Evolutionary conservation across 495 filamentous ascomycete species (phyloP).

Genomic region (Cercophora scortea): DNA sequence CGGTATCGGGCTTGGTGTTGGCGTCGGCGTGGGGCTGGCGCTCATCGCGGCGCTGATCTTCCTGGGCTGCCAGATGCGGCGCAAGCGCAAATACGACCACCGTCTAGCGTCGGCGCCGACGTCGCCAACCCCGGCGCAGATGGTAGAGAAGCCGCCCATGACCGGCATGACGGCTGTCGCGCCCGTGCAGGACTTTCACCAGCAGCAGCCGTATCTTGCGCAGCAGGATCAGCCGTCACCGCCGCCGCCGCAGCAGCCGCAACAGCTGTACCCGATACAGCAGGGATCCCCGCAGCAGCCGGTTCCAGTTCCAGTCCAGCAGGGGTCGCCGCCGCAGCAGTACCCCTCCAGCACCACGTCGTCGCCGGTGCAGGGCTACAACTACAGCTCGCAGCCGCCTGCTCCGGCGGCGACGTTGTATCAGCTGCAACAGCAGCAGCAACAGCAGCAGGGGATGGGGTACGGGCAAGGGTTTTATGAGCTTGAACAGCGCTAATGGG

Average conservation of each 20-base stretch:
- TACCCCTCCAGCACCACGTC: neutral
- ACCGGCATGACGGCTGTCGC: neutral
- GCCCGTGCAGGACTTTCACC: neutral
- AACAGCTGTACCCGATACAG: neutral
- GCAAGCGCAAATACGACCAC: neutral
- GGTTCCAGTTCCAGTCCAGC: neutral
- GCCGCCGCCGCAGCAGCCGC: conserved; percentile 1
- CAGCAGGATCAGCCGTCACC: neutral
- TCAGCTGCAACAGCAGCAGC: conserved; percentile 1
- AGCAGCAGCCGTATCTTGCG: neutral
- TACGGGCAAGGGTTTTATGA: neutral
- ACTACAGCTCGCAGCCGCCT: neutral
- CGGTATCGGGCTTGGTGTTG: neutral
- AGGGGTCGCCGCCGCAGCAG: neutral
- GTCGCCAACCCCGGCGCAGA: neutral
- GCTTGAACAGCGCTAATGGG: neutral
- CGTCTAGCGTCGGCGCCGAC: neutral
- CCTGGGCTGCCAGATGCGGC: neutral
- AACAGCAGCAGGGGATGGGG: neutral
- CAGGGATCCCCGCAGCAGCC: neutral
- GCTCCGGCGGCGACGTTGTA: neutral
- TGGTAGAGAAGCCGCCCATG: neutral
- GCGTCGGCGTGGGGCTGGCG: neutral
- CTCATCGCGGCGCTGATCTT: neutral
- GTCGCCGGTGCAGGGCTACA: neutral